phyloP scores from a whole-genome alignment of 306 rosid species.

The Erythrophleum fordii region DNA sequence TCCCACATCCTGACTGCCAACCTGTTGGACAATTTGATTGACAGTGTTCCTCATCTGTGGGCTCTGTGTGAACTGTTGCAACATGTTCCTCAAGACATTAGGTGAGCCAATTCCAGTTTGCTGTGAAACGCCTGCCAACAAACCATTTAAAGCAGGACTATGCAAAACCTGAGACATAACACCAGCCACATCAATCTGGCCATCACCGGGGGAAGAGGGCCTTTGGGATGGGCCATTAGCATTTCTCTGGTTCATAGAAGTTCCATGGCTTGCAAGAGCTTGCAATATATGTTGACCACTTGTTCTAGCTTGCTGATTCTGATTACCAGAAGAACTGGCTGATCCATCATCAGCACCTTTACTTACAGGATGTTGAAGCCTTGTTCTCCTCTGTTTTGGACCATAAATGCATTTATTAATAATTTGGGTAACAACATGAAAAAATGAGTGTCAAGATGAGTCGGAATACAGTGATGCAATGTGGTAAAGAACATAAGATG shows the following conservation, averaged over 20 bases:
- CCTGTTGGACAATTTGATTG: slow-evolving; percentile 83
- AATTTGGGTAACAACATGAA: slow-evolving; percentile 17
- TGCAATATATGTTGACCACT: slow-evolving; percentile 71
- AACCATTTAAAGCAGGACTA: slow-evolving; percentile 87
- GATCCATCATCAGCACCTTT: slow-evolving; percentile 61
- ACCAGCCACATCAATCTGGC: slow-evolving; percentile 66
- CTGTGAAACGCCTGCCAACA: slow-evolving; percentile 86
- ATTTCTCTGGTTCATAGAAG: slow-evolving; percentile 52
- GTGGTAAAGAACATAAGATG: not conserved
- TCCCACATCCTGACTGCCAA: slow-evolving; percentile 74
- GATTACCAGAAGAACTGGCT: slow-evolving; percentile 57
- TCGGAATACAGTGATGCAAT: not conserved
- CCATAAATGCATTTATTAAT: slow-evolving; percentile 14
- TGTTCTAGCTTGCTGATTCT: slow-evolving; percentile 52
- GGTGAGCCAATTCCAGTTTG: slow-evolving; percentile 91
- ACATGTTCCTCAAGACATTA: slow-evolving; percentile 83
- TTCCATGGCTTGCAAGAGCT: slow-evolving; percentile 58
- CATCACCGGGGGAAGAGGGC: slow-evolving; percentile 47
- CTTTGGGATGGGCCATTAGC: slow-evolving; percentile 48
- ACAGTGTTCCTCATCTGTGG: slow-evolving; percentile 87
- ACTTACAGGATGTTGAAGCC: slow-evolving; percentile 51
- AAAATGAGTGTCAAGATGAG: slow-evolving; percentile 10
- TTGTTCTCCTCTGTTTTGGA: slow-evolving; percentile 62
- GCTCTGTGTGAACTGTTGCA: slow-evolving; percentile 90
- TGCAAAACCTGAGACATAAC: slow-evolving; percentile 92